These are phyloP conservation scores for Edaphochlamys debaryana DNA, from an alignment of 139 green algal species.

Conservation along the genomic window DNA sequence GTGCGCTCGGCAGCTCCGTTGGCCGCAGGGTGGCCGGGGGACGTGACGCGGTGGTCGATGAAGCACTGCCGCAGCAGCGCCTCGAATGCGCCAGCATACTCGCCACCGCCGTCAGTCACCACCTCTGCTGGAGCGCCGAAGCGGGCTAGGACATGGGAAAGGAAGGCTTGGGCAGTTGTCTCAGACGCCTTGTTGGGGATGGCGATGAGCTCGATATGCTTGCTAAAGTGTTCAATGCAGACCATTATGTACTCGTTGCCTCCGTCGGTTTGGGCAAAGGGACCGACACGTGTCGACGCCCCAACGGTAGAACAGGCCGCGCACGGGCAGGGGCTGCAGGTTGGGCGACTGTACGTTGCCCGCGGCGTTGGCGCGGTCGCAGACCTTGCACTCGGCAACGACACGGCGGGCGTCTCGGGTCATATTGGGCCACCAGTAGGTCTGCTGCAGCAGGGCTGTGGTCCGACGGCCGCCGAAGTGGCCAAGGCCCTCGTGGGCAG, in stretches of 20 bases:
- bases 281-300: conserved; percentile 22
- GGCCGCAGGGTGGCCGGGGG: not conserved
- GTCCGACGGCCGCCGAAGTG: too few relatives aligned
- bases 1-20: not conserved
- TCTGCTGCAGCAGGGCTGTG: too few relatives aligned
- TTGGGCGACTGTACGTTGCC: too few relatives aligned
- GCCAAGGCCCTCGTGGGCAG: too few relatives aligned
- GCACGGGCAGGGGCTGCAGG: too few relatives aligned
- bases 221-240: conserved; percentile 42
- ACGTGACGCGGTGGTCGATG: conserved; percentile 2
- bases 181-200: conserved; percentile 3
- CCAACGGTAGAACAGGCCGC: conserved; percentile 33
- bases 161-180: too few relatives aligned
- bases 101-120: conserved; percentile 34
- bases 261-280: not conserved
- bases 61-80: conserved; percentile 16
- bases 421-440: too few relatives aligned
- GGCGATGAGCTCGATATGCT: conserved; percentile 36
- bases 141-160: conserved; percentile 9
- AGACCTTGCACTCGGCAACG: too few relatives aligned
- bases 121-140: conserved; percentile 25
- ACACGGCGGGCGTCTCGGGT: too few relatives aligned
- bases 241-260: conserved; percentile 46
- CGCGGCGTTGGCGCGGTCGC: too few relatives aligned
- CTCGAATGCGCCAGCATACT: conserved; percentile 26